Percentiles rank a stretch among this genome's conserved stretches.
Evolutionary conservation across 805 yeast genomes (phyloP).

Genomic region (Candida patagonica): DNA sequence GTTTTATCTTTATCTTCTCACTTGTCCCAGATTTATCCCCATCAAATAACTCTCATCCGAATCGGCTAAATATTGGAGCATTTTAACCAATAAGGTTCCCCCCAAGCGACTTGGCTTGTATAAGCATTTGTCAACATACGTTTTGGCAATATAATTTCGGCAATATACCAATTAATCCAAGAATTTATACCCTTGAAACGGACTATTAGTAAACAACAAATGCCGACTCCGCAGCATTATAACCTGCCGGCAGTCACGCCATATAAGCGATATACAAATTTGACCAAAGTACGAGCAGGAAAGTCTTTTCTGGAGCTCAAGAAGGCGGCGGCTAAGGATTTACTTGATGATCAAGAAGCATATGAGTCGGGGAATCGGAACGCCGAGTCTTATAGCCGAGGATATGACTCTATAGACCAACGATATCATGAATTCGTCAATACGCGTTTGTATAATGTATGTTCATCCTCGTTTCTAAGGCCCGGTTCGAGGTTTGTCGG

Average conservation of each 20-base stretch:
- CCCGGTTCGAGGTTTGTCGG: constrained; percentile 60
- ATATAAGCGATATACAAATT: not conserved
- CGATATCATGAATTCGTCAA: constrained; percentile 11
- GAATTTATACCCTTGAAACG: too few relatives aligned
- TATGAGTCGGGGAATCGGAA: too few relatives aligned
- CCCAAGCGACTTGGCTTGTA: too few relatives aligned
- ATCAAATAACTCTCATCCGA: too few relatives aligned
- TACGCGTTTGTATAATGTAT: constrained; percentile 1
- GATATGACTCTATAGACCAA: constrained; percentile 4
- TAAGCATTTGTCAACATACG: too few relatives aligned
- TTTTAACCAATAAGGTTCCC: too few relatives aligned
- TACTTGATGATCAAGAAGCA: constrained; percentile 1
- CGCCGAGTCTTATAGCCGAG: constrained; percentile 2
- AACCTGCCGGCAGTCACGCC: constrained; percentile 2
- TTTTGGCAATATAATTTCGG: too few relatives aligned
- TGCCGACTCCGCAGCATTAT: constrained; percentile 1
- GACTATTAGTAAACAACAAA: too few relatives aligned
- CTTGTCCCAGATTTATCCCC: too few relatives aligned
- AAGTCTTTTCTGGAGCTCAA: constrained; percentile 1
- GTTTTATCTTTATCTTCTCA: too few relatives aligned
- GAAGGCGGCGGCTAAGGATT: not conserved
- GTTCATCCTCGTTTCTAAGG: constrained; percentile 37
- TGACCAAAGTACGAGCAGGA: not conserved
- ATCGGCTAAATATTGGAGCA: too few relatives aligned
- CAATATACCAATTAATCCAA: too few relatives aligned